Conservation (phyloP, 2,329 filamentous ascomycete genomes). For the Delphinella strobiligena region DNA sequence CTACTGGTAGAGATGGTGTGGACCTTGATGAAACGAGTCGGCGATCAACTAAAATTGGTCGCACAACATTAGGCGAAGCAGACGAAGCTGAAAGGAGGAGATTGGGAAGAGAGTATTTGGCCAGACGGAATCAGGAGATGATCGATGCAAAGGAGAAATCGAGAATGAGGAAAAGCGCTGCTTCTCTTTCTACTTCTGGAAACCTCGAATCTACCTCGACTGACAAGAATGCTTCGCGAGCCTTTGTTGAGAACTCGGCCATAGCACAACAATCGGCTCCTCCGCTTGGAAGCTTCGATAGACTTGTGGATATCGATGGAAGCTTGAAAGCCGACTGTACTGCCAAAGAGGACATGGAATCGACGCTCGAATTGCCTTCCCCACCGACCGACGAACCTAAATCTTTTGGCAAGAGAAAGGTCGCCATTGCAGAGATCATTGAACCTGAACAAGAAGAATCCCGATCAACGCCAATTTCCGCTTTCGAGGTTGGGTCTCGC, state of each 20-base stretch:
- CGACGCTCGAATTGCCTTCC: conserved; percentile 4
- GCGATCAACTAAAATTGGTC: background rate
- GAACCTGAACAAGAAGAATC: too few species aligned
- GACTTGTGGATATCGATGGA: conserved; percentile 28
- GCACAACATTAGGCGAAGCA: conserved; percentile 10
- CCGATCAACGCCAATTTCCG: too few species aligned
- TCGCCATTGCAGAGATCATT: background rate
- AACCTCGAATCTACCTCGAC: conserved; percentile 5
- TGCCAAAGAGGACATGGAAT: conserved; percentile 2
- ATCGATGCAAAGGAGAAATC: conserved; percentile 19
- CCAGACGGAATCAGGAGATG: conserved; percentile 22
- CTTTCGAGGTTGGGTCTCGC: conserved; percentile 28
- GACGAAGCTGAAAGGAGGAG: conserved; percentile 22
- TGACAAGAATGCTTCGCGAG: conserved; percentile 8
- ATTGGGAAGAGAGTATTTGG: conserved; percentile 24
- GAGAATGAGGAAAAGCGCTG: conserved; percentile 8
- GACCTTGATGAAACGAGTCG: conserved; percentile 16
- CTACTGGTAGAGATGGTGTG: conserved; percentile 17
- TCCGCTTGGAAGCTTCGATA: conserved; percentile 23
- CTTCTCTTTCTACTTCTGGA: background rate
- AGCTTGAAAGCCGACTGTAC: conserved; percentile 18
- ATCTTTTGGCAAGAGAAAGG: conserved; percentile 1
- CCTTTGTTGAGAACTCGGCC: background rate
- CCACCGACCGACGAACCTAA: conserved; percentile 10
- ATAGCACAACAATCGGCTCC: background rate